Evolutionary conservation across 805 yeast genomes (phyloP).

Genomic region (Ogataea glucozyma): DNA sequence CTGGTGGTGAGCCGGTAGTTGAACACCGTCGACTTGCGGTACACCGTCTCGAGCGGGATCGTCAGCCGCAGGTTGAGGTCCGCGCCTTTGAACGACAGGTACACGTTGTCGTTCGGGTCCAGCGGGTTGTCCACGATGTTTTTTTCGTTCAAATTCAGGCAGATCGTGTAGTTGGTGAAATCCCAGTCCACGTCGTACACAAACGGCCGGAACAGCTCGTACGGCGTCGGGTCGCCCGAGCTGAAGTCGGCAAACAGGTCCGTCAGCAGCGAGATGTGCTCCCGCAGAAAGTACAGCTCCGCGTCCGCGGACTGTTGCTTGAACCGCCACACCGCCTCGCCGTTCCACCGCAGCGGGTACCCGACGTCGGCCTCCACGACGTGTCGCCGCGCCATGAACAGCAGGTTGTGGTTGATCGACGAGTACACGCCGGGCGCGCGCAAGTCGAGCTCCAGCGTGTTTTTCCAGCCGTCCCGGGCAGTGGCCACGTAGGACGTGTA

Average conservation of each 20-base stretch:
- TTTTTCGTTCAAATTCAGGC: slow-evolving; percentile 78
- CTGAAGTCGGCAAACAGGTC: slow-evolving; percentile 79
- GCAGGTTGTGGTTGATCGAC: slow-evolving; percentile 84
- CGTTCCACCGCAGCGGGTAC: slow-evolving; percentile 84
- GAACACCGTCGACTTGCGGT: slow-evolving; percentile 52
- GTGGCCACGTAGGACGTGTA: slow-evolving; percentile 55
- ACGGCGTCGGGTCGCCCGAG: slow-evolving; percentile 67
- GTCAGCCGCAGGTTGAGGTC: slow-evolving; percentile 44
- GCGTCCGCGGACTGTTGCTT: slow-evolving; percentile 51
- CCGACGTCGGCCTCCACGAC: slow-evolving; percentile 56
- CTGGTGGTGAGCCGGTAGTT: slow-evolving; percentile 56
- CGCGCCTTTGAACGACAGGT: slow-evolving; percentile 70
- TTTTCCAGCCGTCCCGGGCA: slow-evolving; percentile 52
- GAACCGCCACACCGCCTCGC: slow-evolving; percentile 67
- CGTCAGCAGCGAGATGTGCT: slow-evolving; percentile 71
- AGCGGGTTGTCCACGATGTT: slow-evolving; percentile 89
- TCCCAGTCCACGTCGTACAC: slow-evolving; percentile 62
- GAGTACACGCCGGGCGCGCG: slow-evolving; percentile 65
- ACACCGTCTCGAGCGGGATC: slow-evolving; percentile 61
- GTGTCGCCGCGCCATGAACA: slow-evolving; percentile 64
- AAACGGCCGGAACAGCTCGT: slow-evolving; percentile 76
- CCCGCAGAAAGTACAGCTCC: slow-evolving; percentile 70
- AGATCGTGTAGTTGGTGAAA: slow-evolving; percentile 56
- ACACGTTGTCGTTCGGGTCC: slow-evolving; percentile 79
- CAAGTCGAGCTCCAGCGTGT: slow-evolving; percentile 47